These are phyloP conservation scores for Priceomyces castillae DNA, from an alignment of 805 yeast genomes.

Conservation along the genomic window DNA sequence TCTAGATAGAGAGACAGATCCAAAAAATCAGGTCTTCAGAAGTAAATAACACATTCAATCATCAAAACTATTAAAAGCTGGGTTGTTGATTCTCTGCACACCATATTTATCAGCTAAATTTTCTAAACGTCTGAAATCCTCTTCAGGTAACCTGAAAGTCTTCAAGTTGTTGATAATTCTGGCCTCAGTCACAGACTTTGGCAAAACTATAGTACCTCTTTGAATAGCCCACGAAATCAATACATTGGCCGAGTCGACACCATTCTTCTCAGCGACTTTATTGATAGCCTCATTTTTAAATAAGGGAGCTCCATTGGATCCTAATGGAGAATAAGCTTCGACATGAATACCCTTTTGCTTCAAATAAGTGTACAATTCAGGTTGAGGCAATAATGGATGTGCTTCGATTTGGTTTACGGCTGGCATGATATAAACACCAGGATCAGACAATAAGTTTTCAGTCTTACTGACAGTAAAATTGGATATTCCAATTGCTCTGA, in stretches of 20 bases:
- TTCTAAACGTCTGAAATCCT: slow-evolving; percentile 35
- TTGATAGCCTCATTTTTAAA: slow-evolving; percentile 28
- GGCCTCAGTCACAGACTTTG: slow-evolving; percentile 36
- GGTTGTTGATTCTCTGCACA: slow-evolving; percentile 30
- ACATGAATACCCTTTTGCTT: slow-evolving; percentile 34
- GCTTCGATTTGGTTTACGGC: slow-evolving; percentile 51
- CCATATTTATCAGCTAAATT: slow-evolving; percentile 32
- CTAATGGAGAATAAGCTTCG: slow-evolving; percentile 33
- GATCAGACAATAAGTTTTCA: slow-evolving; percentile 41
- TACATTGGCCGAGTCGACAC: slow-evolving; percentile 32
- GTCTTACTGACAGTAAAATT: slow-evolving; percentile 48
- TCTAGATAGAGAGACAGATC: too few species aligned
- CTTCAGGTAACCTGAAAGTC: slow-evolving; percentile 33
- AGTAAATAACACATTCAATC: slow-evolving; percentile 1
- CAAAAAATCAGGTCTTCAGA: too few species aligned
- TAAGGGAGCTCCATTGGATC: slow-evolving; percentile 35
- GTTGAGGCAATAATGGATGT: slow-evolving; percentile 50
- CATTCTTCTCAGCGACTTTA: slow-evolving; percentile 29
- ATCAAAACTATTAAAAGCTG: slow-evolving; percentile 18
- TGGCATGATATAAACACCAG: slow-evolving; percentile 39
- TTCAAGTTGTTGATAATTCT: slow-evolving; percentile 38
- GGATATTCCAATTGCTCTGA: slow-evolving; percentile 57
- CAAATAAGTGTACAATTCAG: slow-evolving; percentile 53
- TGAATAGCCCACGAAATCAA: slow-evolving; percentile 40
- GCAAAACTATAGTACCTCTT: slow-evolving; percentile 38